Base-by-base conservation (phyloP, 805 yeast species). In the Wickerhamomyces subpelliculosus region DNA sequence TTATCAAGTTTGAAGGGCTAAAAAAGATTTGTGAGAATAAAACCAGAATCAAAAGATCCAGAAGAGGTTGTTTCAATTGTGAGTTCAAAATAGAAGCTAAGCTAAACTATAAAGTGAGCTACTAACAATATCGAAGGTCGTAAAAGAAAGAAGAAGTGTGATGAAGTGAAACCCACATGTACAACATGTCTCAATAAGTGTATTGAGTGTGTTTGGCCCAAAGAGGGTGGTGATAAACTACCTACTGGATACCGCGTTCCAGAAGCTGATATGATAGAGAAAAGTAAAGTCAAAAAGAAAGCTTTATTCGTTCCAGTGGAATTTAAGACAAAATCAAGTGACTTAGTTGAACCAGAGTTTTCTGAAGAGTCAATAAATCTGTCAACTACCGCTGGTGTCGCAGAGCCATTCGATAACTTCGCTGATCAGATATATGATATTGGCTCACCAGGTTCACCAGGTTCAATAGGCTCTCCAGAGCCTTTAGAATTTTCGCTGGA, bases 91-190 rank as follows among this genome's bases (percentile, higher is more conserved):
- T 13, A 9, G 13, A 8, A 4, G 11, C 13, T 5, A 6, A 5
- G n/a, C 18, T 13, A 8, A 8, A 18, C 17, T 31, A 19, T 20
- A 13, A 17, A 20, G 20, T 17, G 32, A 36, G 17, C n/a, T 29
- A 35, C 25, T 30, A 21, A 38, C 34, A 4, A 14, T 11, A 11
- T n/a, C 14, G 4, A 17, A 42, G 41, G 85, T 52, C 67, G 84
- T 31, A 72, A 71, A 50, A 66, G 83, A 48, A 78, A 78, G 62
- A 69, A 78, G 64, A 78, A 78, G 62, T 78, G 84, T 55, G 80
- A 75, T 46, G 80, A 75, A 47, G 57, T 52, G 17, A 67, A 57
- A 37, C 70, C 72, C 8, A 46, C 48, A 40, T 65, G 72, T 42
- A 56, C 61, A 9, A 66, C 65, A 34, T 73, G 80, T 46, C 35